These are phyloP conservation scores for Blastobotrys attinorum DNA, from an alignment of 805 yeast genomes.

Conservation along the genomic window DNA sequence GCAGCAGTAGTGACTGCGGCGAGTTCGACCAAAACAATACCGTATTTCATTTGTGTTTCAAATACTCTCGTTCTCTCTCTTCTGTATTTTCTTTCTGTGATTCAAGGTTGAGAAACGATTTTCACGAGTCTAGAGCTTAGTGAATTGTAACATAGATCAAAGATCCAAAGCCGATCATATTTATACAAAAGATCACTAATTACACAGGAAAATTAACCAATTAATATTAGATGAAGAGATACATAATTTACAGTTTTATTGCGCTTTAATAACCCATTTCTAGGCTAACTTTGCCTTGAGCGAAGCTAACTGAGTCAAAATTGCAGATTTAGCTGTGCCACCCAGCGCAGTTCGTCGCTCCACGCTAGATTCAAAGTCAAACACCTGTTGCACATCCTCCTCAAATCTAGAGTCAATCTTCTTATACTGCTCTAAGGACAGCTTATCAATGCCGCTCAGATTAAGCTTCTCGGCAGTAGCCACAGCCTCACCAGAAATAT, in stretches of 20 bases:
- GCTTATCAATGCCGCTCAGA: conserved; percentile 77
- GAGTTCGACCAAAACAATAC: no score
- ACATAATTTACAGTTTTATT: not conserved
- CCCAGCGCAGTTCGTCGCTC: conserved; percentile 97
- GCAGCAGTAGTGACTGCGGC: no score
- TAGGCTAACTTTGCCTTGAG: no score
- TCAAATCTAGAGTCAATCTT: conserved; percentile 72
- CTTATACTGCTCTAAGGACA: conserved; percentile 70
- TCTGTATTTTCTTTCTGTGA: no score
- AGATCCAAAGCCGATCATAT: no score
- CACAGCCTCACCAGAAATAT: conserved; percentile 97
- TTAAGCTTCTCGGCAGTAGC: conserved; percentile 74
- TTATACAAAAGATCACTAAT: no score
- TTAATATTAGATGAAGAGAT: not conserved
- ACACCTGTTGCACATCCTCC: conserved; percentile 74
- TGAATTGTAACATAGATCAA: no score
- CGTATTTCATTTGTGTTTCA: no score
- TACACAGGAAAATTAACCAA: not conserved
- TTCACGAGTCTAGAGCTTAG: no score
- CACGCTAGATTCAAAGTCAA: conserved; percentile 86
- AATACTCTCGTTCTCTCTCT: no score
- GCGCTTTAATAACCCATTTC: no score
- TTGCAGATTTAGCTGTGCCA: conserved; percentile 91
- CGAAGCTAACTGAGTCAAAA: conserved; percentile 49
- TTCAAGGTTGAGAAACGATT: no score